Evolutionary conservation across 2,329 filamentous ascomycete species (phyloP), one percentile per base, ranked within the genome.

Genomic region (Diaporthe citriasiana): DNA sequence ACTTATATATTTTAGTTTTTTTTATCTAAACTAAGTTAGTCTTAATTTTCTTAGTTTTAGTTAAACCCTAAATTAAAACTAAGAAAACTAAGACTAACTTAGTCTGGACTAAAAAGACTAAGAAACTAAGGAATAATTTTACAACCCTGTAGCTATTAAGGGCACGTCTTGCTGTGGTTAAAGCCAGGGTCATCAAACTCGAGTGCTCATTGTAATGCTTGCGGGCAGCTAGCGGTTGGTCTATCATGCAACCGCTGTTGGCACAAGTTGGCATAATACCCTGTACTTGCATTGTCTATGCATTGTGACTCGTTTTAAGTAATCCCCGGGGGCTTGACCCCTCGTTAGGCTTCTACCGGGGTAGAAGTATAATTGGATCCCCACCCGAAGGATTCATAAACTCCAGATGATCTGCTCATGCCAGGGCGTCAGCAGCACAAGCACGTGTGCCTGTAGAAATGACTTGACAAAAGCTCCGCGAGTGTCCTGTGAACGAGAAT

Each of bases 371-470:
- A 47, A 33, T 45, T 45, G 22, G 25, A 33, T n/a, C 59, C 40
- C 59, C 59, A 17, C 59, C 60, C 9, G 42, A 35, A 66, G 27
- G 60, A 66, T 66, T 17, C 42, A 42, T 17, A 19, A 56, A 35
- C 53, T 38, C 55, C 7, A 40, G 9, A 38, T 10, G 33, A 9
- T 40, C 33, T 13, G 5, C 27, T 12, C 9, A 27, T 59, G 7
- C 57, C 3, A 6, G n/a, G 38, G 27, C 27, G 45, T 30, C 42
- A 50, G 22, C 17, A 35, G 35, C 6, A 17, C 27, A 25, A 22
- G 25, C 27, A 50, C 42, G 25, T 35, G 22, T 3, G 45, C 45
- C 5, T 50, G 10, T 25, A 38, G 17, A 13, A 22, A 35, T 3
- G 45, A 66, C 22, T 25, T 66, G 30, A 66, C 7, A n/a, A 25